Conservation (phyloP, 2,329 filamentous ascomycete species). For the Tolypocladium paradoxum region DNA sequence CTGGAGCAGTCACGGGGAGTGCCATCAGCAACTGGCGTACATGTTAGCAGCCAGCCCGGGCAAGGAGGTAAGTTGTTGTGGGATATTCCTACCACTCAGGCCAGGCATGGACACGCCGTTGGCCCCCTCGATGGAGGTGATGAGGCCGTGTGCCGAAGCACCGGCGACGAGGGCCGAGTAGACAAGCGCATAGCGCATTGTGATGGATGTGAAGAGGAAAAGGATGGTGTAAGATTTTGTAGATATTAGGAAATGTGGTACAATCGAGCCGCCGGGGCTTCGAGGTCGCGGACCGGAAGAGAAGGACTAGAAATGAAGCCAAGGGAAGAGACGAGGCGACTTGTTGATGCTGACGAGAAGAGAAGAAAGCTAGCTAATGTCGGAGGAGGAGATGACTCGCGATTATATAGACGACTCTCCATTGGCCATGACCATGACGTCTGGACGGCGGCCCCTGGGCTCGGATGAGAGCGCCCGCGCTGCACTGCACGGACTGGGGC, state of each 20-base stretch:
- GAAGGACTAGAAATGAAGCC: neutral
- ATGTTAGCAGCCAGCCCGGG: neutral
- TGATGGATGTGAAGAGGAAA: conserved; percentile 4
- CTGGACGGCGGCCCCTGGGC: neutral
- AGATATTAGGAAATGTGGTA: neutral
- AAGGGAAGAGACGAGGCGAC: neutral
- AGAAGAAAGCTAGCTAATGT: neutral
- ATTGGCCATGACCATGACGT: neutral
- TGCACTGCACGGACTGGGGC: neutral
- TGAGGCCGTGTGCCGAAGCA: conserved; percentile 46
- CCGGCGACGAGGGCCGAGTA: conserved; percentile 29
- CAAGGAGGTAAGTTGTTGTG: neutral
- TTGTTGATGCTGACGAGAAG: neutral
- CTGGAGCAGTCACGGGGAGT: conserved; percentile 56
- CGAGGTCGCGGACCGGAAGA: conserved; percentile 3
- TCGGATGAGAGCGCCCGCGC: neutral
- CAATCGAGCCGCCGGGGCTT: neutral
- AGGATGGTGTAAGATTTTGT: neutral
- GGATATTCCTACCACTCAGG: conserved; percentile 23
- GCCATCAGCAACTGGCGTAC: conserved; percentile 43
- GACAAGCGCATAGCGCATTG: conserved; percentile 19
- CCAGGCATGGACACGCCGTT: conserved; percentile 54
- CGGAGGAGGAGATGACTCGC: neutral
- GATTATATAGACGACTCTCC: neutral
- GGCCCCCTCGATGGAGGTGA: conserved; percentile 44